phyloP scores from a whole-genome alignment of 306 rosid species.

The Arachis hypogaea region DNA sequence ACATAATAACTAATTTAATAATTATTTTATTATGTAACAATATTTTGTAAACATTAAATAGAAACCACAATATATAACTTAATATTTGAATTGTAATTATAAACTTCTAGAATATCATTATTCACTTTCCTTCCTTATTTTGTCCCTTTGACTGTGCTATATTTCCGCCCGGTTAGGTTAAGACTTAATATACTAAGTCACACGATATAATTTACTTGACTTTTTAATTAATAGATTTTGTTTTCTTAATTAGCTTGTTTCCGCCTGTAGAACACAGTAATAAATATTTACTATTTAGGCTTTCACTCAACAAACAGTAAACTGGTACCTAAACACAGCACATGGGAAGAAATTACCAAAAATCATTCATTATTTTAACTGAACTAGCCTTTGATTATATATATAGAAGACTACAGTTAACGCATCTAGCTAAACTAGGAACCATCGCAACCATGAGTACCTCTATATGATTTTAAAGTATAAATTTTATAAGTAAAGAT shows the following conservation, averaged over 20 bases:
- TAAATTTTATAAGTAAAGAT: neutral
- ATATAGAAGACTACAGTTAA: neutral
- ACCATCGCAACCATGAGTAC: neutral
- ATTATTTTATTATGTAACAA: too few relatives aligned
- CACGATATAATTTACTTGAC: neutral
- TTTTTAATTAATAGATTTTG: too few relatives aligned
- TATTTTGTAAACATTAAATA: too few relatives aligned
- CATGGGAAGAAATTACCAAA: neutral
- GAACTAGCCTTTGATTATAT: slow-evolving; percentile 18
- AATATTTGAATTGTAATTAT: neutral
- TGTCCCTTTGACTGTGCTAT: neutral
- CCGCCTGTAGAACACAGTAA: neutral
- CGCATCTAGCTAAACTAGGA: neutral
- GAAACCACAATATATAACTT: too few relatives aligned
- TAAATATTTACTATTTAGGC: neutral
- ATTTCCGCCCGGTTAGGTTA: neutral
- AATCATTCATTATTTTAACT: neutral
- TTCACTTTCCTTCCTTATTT: slow-evolving; percentile 1
- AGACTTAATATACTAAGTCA: slow-evolving; percentile 1
- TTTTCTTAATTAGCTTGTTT: neutral
- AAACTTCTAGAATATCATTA: neutral
- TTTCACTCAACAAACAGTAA: neutral
- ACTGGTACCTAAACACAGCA: neutral
- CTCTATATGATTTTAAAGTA: neutral
- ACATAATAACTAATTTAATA: too few relatives aligned